These are phyloP conservation scores for Trichosporon inkin DNA, from an alignment of 1,284 basidiomycete genomes.

Conservation along the genomic window DNA sequence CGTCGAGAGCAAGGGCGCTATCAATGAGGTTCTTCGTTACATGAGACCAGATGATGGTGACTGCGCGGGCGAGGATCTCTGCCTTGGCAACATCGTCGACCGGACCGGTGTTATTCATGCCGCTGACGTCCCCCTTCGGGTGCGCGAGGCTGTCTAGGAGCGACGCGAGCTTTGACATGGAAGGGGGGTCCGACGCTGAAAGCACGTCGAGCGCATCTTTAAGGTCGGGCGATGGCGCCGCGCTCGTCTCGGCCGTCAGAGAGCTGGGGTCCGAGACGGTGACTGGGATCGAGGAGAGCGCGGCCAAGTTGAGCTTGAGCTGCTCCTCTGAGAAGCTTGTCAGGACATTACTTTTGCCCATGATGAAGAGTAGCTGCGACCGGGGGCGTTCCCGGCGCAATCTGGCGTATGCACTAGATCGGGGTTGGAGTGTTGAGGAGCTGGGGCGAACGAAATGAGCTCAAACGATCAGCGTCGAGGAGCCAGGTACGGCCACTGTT, in stretches of 20 bases:
- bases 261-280: slow-evolving; percentile 21
- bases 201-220: slow-evolving; percentile 37
- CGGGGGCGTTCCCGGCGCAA: slow-evolving; percentile 6
- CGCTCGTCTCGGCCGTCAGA: slow-evolving; percentile 10
- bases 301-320: slow-evolving; percentile 37
- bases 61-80: slow-evolving; percentile 44
- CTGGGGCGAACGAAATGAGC: not conserved
- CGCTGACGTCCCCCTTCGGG: slow-evolving; percentile 5
- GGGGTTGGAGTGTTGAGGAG: not conserved
- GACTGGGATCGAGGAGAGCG: slow-evolving; percentile 46
- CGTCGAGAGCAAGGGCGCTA: slow-evolving; percentile 38
- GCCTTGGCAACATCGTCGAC: slow-evolving; percentile 38
- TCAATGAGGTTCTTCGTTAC: slow-evolving; percentile 41
- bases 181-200: slow-evolving; percentile 29
- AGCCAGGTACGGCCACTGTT: too few relatives aligned
- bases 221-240: slow-evolving; percentile 18
- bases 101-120: not conserved
- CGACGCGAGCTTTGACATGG: slow-evolving; percentile 26
- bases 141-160: slow-evolving; percentile 26
- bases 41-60: slow-evolving; percentile 48
- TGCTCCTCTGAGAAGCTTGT: slow-evolving; percentile 46
- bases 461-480: not conserved
- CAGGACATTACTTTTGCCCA: slow-evolving; percentile 7
- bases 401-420: not conserved
- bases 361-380: not conserved